These are phyloP conservation scores for Zymoseptoria crescenta DNA, from an alignment of 2,329 filamentous ascomycete genomes.

Conservation along the genomic window DNA sequence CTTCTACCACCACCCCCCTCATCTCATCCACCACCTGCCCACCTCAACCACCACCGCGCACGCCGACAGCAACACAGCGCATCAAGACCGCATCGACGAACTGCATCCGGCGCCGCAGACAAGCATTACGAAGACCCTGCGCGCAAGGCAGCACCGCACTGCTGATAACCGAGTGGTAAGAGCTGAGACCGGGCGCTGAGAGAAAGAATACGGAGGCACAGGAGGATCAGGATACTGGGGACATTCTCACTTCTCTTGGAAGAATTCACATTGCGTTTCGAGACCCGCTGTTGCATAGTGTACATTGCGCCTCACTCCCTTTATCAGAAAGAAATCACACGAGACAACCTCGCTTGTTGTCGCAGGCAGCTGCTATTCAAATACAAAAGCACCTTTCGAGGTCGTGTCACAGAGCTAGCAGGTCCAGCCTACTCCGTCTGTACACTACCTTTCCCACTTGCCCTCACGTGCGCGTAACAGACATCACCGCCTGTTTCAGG, in stretches of 20 bases:
- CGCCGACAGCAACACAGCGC: neutral
- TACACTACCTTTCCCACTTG: conserved; percentile 19
- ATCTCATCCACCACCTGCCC: neutral
- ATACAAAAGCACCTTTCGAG: conserved; percentile 22
- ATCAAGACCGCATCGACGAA: neutral
- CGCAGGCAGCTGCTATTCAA: conserved; percentile 25
- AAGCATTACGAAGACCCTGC: neutral
- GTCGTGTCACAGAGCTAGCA: conserved; percentile 22
- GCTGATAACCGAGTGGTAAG: neutral
- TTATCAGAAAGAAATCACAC: conserved; percentile 11
- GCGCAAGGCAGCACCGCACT: neutral
- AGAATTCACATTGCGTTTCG: conserved; percentile 1
- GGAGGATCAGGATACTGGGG: neutral
- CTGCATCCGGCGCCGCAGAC: neutral
- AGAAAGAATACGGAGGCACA: neutral
- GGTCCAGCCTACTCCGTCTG: conserved; percentile 18
- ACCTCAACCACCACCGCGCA: neutral
- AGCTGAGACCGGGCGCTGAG: neutral
- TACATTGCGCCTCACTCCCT: conserved; percentile 7
- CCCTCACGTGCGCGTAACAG: conserved; percentile 11
- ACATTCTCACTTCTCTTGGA: neutral
- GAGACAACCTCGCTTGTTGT: conserved; percentile 12
- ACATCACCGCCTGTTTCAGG: conserved; percentile 5
- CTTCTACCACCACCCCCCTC: neutral
- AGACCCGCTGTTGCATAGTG: conserved; percentile 9